Percentiles rank a stretch among this genome's conserved stretches.
phyloP scores from a whole-genome alignment of 2,329 filamentous ascomycete genomes.

The Microsporum audouinii region DNA sequence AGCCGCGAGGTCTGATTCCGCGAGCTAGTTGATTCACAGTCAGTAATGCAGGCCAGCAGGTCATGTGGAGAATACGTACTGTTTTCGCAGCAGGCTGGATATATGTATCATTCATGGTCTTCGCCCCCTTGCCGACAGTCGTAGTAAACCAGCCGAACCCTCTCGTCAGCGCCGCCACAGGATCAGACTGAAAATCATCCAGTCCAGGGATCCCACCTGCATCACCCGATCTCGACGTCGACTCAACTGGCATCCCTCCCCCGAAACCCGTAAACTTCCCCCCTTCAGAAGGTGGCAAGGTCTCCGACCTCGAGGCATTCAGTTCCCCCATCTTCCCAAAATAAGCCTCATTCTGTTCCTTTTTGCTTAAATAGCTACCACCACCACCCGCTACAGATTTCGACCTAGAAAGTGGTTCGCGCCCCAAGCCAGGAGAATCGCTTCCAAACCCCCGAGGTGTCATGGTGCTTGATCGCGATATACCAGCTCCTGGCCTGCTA shows the following conservation, averaged over 20 bases:
- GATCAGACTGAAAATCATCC: slow-evolving; percentile 87
- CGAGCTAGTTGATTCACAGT: slow-evolving; percentile 44
- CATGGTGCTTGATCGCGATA: slow-evolving; percentile 27
- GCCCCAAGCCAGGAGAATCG: slow-evolving; percentile 7
- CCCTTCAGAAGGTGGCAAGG: slow-evolving; percentile 74
- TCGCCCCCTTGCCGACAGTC: slow-evolving; percentile 79
- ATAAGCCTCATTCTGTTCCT: slow-evolving; percentile 68
- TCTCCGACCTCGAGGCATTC: slow-evolving; percentile 64
- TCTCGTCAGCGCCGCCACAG: slow-evolving; percentile 75
- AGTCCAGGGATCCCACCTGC: slow-evolving; percentile 49
- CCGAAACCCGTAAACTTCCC: slow-evolving; percentile 91
- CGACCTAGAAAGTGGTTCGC: slow-evolving; percentile 14
- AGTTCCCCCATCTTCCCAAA: slow-evolving; percentile 75
- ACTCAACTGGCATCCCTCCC: slow-evolving; percentile 48
- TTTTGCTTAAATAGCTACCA: slow-evolving; percentile 38
- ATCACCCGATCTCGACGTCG: slow-evolving; percentile 16
- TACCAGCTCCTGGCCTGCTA: slow-evolving; percentile 21
- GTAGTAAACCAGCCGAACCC: slow-evolving; percentile 90
- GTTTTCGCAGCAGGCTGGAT: slow-evolving; percentile 87
- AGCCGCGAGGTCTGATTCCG: slow-evolving; percentile 66
- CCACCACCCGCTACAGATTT: slow-evolving; percentile 22
- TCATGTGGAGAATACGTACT: slow-evolving; percentile 39
- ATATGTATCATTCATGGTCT: slow-evolving; percentile 80
- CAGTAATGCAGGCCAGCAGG: neutral
- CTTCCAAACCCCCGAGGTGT: slow-evolving; percentile 21